These are phyloP conservation scores for Psilocybe mexicana DNA, from an alignment of 1,284 basidiomycete genomes.

Conservation along the genomic window DNA sequence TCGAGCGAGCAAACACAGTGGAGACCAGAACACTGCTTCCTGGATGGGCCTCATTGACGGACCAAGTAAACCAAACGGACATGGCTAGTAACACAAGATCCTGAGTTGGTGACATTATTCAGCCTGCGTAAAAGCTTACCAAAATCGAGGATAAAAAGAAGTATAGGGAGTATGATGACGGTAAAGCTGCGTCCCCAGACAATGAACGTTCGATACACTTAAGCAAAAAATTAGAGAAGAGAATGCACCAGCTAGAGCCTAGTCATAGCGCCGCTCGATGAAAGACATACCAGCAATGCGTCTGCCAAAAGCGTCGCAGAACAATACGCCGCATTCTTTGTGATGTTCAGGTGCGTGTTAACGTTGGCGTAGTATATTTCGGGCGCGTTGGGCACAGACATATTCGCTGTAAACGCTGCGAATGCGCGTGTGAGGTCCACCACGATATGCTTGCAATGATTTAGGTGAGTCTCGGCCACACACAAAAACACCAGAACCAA, in stretches of 20 bases:
- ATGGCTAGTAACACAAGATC: background rate
- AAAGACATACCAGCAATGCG: background rate
- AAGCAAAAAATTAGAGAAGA: too few relatives aligned
- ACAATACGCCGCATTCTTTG: background rate
- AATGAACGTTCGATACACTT: conserved; percentile 5
- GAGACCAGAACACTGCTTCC: background rate
- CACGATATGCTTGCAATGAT: background rate
- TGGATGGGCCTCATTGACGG: background rate
- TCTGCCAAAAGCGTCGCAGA: background rate
- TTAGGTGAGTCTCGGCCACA: background rate
- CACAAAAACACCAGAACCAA: background rate
- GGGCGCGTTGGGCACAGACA: background rate
- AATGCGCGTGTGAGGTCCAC: background rate
- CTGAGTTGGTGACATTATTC: background rate
- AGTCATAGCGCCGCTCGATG: too few relatives aligned
- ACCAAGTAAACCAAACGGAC: background rate
- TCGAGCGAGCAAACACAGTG: background rate
- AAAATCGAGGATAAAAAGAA: background rate
- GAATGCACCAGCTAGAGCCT: too few relatives aligned
- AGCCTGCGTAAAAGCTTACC: background rate
- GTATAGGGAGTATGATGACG: conserved; percentile 1
- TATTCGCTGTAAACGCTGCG: background rate
- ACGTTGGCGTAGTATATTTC: background rate
- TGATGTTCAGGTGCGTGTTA: background rate
- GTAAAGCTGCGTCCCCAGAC: background rate